phyloP scores from a whole-genome alignment of 257 asterid genomes.

The Nicotiana attenuata region DNA sequence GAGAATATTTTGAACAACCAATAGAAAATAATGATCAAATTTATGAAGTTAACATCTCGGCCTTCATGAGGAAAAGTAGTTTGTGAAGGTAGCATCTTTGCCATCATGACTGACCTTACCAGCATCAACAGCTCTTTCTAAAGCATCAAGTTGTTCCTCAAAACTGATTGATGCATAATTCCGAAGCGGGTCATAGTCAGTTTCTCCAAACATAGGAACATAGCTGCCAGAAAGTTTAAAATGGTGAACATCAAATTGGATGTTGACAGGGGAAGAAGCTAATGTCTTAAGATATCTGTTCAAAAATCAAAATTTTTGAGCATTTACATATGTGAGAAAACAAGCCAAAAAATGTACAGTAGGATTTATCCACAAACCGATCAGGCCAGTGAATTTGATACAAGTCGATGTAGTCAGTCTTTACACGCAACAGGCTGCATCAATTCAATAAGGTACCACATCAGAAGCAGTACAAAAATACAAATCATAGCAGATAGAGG shows the following conservation, averaged over 20 bases:
- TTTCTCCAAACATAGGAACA: constrained; percentile 91
- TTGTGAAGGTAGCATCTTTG: neutral
- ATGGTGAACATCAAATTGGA: neutral
- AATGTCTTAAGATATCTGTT: neutral
- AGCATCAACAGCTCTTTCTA: constrained; percentile 60
- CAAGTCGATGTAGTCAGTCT: constrained; percentile 75
- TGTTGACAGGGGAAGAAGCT: neutral
- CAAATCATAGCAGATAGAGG: neutral
- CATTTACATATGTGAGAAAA: constrained; percentile 1
- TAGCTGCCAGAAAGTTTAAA: constrained; percentile 31
- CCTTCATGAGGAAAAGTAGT: constrained; percentile 28
- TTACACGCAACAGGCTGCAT: constrained; percentile 68
- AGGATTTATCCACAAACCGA: constrained; percentile 64
- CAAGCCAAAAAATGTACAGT: neutral
- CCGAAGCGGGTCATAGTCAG: constrained; percentile 54
- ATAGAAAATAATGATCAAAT: constrained; percentile 27
- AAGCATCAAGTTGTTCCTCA: constrained; percentile 76
- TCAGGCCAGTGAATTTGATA: constrained; percentile 99
- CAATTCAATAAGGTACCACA: neutral
- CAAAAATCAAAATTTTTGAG: neutral
- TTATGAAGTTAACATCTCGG: neutral
- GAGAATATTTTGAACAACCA: constrained; percentile 12
- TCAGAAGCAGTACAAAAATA: constrained; percentile 10
- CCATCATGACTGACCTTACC: constrained; percentile 71
- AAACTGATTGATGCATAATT: constrained; percentile 49